Evolutionary conservation across 129 eudicot species (phyloP).

Genomic region (Heracleum sosnowskyi): DNA sequence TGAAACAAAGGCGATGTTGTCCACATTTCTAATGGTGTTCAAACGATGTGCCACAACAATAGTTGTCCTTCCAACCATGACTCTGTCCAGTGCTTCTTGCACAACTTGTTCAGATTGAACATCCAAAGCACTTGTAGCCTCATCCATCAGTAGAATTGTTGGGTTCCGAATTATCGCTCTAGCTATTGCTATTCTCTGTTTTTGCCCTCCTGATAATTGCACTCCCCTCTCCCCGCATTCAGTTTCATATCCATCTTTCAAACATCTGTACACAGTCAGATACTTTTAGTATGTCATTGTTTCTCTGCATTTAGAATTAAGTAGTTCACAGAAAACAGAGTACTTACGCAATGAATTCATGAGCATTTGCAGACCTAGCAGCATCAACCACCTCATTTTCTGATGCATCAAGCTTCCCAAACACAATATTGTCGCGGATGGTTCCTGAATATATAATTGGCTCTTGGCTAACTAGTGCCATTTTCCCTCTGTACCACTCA

Average conservation of each 20-base stretch:
- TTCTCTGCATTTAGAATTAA: background rate
- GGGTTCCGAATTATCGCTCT: slow-evolving; percentile 76
- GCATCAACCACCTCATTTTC: slow-evolving; percentile 80
- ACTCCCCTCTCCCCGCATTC: slow-evolving; percentile 94
- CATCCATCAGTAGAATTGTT: slow-evolving; percentile 55
- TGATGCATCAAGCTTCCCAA: slow-evolving; percentile 73
- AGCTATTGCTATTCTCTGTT: slow-evolving; percentile 78
- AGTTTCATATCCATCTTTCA: slow-evolving; percentile 78
- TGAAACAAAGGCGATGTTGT: slow-evolving; percentile 59
- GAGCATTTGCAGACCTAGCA: slow-evolving; percentile 88
- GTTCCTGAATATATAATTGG: slow-evolving; percentile 77
- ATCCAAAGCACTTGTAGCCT: slow-evolving; percentile 89
- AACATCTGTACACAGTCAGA: slow-evolving; percentile 27
- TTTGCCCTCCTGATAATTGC: slow-evolving; percentile 90
- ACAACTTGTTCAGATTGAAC: slow-evolving; percentile 81
- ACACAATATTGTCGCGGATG: slow-evolving; percentile 61
- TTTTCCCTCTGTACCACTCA: slow-evolving; percentile 66
- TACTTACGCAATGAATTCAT: slow-evolving; percentile 85
- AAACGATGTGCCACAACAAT: slow-evolving; percentile 85
- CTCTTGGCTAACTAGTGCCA: slow-evolving; percentile 95
- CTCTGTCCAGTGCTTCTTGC: slow-evolving; percentile 73
- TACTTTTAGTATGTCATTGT: background rate
- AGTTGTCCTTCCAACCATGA: slow-evolving; percentile 87
- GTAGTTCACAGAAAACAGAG: background rate
- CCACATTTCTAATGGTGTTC: slow-evolving; percentile 71